Conservation (phyloP, 2,329 filamentous ascomycete species). For the Exophiala lecanii-corni region DNA sequence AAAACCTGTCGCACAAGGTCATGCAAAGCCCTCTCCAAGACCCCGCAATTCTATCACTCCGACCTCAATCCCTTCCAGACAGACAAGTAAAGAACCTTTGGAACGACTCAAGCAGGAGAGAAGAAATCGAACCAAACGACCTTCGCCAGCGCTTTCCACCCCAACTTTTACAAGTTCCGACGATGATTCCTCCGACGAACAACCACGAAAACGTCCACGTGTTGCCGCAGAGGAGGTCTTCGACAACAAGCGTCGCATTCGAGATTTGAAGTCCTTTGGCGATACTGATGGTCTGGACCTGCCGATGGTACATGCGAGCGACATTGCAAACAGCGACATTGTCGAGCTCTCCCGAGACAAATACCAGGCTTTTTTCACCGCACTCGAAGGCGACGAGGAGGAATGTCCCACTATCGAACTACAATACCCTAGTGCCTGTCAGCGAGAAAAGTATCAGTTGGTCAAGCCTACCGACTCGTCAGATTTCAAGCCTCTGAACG, state of each 20-base stretch:
- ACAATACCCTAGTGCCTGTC: constrained; percentile 75
- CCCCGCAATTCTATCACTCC: constrained; percentile 23
- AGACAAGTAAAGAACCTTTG: constrained; percentile 22
- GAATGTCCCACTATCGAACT: constrained; percentile 54
- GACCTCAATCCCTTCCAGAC: constrained; percentile 18
- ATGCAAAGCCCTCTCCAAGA: constrained; percentile 6
- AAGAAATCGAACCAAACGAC: constrained; percentile 15
- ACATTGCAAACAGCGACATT: constrained; percentile 42
- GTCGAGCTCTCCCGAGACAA: constrained; percentile 32
- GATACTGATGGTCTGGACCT: constrained; percentile 35
- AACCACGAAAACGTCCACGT: constrained; percentile 36
- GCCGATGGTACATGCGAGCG: constrained; percentile 46
- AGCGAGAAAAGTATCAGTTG: constrained; percentile 68
- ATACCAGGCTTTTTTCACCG: constrained; percentile 32
- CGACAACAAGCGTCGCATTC: constrained; percentile 41
- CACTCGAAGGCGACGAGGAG: constrained; percentile 47
- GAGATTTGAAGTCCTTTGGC: constrained; percentile 43
- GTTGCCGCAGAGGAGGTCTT: constrained; percentile 39
- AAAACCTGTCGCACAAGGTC: constrained; percentile 12
- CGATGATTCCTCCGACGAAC: constrained; percentile 30
- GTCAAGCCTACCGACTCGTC: constrained; percentile 70
- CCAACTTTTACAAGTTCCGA: constrained; percentile 28
- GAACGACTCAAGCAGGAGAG: constrained; percentile 21
- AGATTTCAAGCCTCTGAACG: constrained; percentile 61
- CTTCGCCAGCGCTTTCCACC: constrained; percentile 25